Evolutionary conservation across 208 protist species (phyloP).

Genomic region (Trypanosoma grayi): DNA sequence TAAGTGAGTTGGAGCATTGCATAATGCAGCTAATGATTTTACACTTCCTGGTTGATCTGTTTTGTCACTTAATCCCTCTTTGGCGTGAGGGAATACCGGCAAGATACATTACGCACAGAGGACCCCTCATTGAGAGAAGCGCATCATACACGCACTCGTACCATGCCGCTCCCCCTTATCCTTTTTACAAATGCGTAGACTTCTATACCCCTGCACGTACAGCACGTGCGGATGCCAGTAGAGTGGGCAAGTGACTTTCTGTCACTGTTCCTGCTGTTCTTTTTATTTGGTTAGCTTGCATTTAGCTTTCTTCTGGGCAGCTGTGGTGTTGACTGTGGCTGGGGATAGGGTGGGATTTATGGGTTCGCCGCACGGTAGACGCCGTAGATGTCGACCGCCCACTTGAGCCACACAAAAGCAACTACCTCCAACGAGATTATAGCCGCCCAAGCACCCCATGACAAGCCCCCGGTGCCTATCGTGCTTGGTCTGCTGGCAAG

Average conservation of each 20-base stretch:
- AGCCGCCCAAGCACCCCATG: slow-evolving; percentile 50
- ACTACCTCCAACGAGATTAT: slow-evolving; percentile 61
- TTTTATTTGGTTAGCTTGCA: neutral
- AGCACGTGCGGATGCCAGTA: too few species aligned
- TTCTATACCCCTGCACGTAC: too few species aligned
- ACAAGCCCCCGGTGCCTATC: neutral
- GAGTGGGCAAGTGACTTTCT: too few species aligned
- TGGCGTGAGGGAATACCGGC: too few species aligned
- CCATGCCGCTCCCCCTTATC: too few species aligned
- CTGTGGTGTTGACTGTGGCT: neutral
- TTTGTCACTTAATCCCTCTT: too few species aligned
- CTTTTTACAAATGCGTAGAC: too few species aligned
- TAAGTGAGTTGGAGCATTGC: neutral
- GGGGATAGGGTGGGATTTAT: slow-evolving; percentile 5
- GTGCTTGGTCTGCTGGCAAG: slow-evolving; percentile 30
- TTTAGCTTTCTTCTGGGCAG: too few species aligned
- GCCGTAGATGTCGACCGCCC: slow-evolving; percentile 54
- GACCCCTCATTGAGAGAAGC: too few species aligned
- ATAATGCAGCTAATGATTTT: neutral
- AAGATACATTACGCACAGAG: too few species aligned
- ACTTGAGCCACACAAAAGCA: slow-evolving; percentile 59
- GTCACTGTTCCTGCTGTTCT: too few species aligned
- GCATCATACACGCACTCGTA: too few species aligned
- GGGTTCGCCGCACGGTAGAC: slow-evolving; percentile 15
- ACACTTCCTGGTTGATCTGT: neutral